Conservation (phyloP, 1,284 basidiomycete genomes). For the Sporisorium scitamineum region DNA sequence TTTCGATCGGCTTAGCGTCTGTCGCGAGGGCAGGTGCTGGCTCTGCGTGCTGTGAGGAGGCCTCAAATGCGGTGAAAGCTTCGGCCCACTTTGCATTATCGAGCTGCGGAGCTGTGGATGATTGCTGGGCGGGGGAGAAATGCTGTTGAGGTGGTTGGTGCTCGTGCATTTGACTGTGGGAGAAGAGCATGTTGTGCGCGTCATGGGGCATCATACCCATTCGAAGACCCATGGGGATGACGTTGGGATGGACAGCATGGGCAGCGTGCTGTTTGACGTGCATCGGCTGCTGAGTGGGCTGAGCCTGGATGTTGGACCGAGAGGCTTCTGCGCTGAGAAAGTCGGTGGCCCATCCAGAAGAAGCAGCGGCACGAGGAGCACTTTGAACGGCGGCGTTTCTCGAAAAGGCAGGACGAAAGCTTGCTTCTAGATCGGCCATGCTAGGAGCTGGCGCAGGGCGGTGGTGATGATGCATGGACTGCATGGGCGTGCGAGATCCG, state of each 20-base stretch:
- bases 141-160: slow-evolving; percentile 17
- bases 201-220: slow-evolving; percentile 33
- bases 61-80: slow-evolving; percentile 60
- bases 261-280: slow-evolving; percentile 15
- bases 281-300: slow-evolving; percentile 23
- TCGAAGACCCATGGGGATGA: slow-evolving; percentile 35
- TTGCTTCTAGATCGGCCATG: slow-evolving; percentile 44
- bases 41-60: slow-evolving; percentile 24
- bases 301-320: slow-evolving; percentile 11
- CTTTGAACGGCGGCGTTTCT: slow-evolving; percentile 9
- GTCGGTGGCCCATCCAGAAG: slow-evolving; percentile 55
- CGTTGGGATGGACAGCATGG: slow-evolving; percentile 31
- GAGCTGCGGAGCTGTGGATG: slow-evolving; percentile 23
- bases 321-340: slow-evolving; percentile 44
- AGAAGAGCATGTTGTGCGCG: slow-evolving; percentile 18
- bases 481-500: slow-evolving; percentile 31
- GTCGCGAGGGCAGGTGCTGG: background rate
- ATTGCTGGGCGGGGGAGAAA: slow-evolving; percentile 9
- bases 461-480: slow-evolving; percentile 9
- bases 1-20: slow-evolving; percentile 19
- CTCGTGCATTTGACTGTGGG: slow-evolving; percentile 24
- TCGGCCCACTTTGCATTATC: slow-evolving; percentile 61
- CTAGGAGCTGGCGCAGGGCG: slow-evolving; percentile 17
- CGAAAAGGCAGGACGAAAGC: slow-evolving; percentile 42
- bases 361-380: slow-evolving; percentile 20